Evolutionary conservation across 305 asterid genomes (phyloP), one percentile per base, ranked within the genome.

Genomic region (Caryopteris hybrid): DNA sequence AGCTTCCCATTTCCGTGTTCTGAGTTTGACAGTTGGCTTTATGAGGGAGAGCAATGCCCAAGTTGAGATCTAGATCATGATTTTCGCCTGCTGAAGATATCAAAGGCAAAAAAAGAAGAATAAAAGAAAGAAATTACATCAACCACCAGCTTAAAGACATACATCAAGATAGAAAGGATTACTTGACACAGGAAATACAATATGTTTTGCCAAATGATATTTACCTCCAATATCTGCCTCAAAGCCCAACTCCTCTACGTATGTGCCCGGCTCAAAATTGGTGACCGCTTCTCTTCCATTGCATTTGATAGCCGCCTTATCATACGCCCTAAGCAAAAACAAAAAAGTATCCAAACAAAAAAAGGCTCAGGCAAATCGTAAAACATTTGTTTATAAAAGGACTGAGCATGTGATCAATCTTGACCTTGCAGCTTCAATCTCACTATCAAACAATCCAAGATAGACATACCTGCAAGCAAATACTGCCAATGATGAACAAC

Each of bases 391-490:
- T n/a, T n/a, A n/a, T n/a, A n/a, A n/a, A 54, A 34, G 61, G 21
- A 61, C 31, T 43, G 53, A 66, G 47, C 52, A 79, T 71, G 61
- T 51, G 60, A 33, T 66, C 68, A 58, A 61, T n/a, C 33, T 39
- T 45, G 31, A 92, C 98, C 98, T 92, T 73, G 98, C 98, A 74
- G 98, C 98, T 69, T 92, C 98, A 14, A 88, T 79, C 80, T 92
- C 98, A 69, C 78, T 88, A 83, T 92, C 97, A 71, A 89, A 92
- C 78, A 92, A 77, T 70, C 98, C 98, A 76, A 92, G 92, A 80
- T 92, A 92, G 74, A 92, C 78, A 74, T 92, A 92, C 83, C 98
- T 92, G 91, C 85, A 84, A 33, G 16, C 51, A 77, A 71, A 74
- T 61, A 70, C 70, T 59, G 68, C 57, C 55, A 36, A 58, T 6